Evolutionary conservation across 1,284 basidiomycete species (phyloP), one percentile per base, ranked within the genome.

Genomic region (Abortiporus biennis): DNA sequence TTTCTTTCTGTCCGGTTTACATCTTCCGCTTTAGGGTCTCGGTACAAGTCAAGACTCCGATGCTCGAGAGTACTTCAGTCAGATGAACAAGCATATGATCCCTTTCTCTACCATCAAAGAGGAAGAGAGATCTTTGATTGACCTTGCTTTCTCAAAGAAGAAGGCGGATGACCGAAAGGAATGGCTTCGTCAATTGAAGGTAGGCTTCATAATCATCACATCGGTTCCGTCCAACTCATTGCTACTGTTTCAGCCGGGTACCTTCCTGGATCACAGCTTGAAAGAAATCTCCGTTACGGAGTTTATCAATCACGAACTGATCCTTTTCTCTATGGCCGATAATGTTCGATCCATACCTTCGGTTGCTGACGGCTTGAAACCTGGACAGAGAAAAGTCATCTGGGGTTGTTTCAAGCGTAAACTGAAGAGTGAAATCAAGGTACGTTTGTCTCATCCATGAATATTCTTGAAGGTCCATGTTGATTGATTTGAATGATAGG

Each of bases 141-240:
- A 99, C 43, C 83, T 99, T 49, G 96, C 96, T 0, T 99, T 99
- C 74, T 98, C 92, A 72, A 99, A 99, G 79, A 99, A 98, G 74
- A 98, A 96, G 63, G 92, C 94, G 0, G 96, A 99, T 52, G 93
- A 99, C 16, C 87, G 96, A 38, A 99, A 99, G 63, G 96, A 99
- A 51, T 99, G 96, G 96, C 71, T 99, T 9, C 76, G 95, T 20
- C 85, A 93, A 52, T 96, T 94, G 69, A 92, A 78, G 70, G 90
- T 85, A 49, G 43, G 66, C 55, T 13, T n/a, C 12, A 6, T 24
- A 34, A 27, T 24, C n/a, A 31, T 36, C 36, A n/a, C n/a, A n/a
- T n/a, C n/a, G n/a, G n/a, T n/a, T n/a, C 29, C 17, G 13, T 21
- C 22, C 9, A 3, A n/a, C 53, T 45, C 36, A 44, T 19, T 41